These are phyloP conservation scores for Fistulifera pelliculosa DNA, from an alignment of 108 stramenopile species.

Conservation along the genomic window DNA sequence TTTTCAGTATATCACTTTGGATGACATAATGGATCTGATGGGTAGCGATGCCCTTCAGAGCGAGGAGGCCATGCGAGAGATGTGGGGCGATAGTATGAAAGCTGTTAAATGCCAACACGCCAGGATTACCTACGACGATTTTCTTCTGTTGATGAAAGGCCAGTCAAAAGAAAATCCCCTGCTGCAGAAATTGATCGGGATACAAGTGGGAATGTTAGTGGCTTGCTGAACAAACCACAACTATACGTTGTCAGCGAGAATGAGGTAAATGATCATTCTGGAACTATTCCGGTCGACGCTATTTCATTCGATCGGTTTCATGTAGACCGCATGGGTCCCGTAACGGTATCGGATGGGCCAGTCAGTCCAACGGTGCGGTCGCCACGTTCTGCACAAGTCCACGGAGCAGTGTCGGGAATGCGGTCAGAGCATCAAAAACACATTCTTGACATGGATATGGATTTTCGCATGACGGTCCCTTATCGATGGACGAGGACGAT, in stretches of 20 bases:
- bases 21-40: constrained; percentile 83
- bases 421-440: constrained; percentile 11
- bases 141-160: constrained; percentile 82
- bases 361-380: too few relatives aligned
- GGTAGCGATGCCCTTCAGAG: constrained; percentile 56
- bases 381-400: too few relatives aligned
- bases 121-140: constrained; percentile 71
- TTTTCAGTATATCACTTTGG: constrained; percentile 58
- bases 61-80: constrained; percentile 65
- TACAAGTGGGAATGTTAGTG: too few relatives aligned
- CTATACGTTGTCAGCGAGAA: constrained; percentile 15
- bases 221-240: too few relatives aligned
- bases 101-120: constrained; percentile 44
- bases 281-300: too few relatives aligned
- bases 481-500: constrained; percentile 36
- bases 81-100: constrained; percentile 74
- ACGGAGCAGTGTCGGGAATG: constrained; percentile 1
- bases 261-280: background rate
- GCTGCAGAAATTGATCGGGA: background rate
- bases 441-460: background rate
- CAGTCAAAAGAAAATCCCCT: constrained; percentile 37
- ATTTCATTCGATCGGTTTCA: too few relatives aligned
- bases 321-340: too few relatives aligned
- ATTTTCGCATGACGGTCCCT: constrained; percentile 1
- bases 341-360: too few relatives aligned